Conservation (phyloP, 139 green algal genomes). For the Zygnema circumcarinatum region DNA sequence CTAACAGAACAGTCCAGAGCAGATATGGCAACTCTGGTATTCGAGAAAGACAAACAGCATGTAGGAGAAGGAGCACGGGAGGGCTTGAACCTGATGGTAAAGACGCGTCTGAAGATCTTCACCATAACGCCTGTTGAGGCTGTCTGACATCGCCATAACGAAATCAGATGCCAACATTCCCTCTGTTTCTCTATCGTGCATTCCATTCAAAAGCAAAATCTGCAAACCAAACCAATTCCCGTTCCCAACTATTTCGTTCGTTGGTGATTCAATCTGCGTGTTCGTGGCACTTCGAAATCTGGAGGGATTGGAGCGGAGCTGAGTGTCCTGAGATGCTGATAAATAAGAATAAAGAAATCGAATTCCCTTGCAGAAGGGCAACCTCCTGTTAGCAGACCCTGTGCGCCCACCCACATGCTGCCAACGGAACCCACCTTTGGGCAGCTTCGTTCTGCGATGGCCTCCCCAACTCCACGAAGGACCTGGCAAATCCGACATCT, state of each 20-base stretch:
- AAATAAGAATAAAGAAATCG: neutral
- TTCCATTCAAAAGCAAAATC: constrained; percentile 95
- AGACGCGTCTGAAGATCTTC: constrained; percentile 32
- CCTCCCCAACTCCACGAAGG: constrained; percentile 81
- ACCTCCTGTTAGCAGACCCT: too few relatives aligned
- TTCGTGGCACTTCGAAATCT: too few relatives aligned
- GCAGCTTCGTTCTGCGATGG: constrained; percentile 66
- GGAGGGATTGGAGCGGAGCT: too few relatives aligned
- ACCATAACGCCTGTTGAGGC: constrained; percentile 59
- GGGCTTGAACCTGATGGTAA: neutral
- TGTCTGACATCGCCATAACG: constrained; percentile 68
- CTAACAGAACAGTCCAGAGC: too few relatives aligned
- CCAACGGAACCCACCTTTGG: constrained; percentile 74
- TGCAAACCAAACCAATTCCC: constrained; percentile 67
- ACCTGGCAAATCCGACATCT: constrained; percentile 22
- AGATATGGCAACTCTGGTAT: too few relatives aligned
- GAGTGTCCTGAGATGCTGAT: too few relatives aligned
- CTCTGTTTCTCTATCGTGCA: constrained; percentile 87
- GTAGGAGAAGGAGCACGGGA: too few relatives aligned
- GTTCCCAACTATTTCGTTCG: too few relatives aligned
- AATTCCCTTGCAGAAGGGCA: constrained; percentile 33
- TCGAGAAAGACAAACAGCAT: too few relatives aligned
- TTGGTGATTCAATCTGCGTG: too few relatives aligned
- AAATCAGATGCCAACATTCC: constrained; percentile 89
- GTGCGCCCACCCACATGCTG: too few relatives aligned